These are phyloP conservation scores for Fraxinus americana DNA, from an alignment of 257 asterid genomes.

Conservation along the genomic window DNA sequence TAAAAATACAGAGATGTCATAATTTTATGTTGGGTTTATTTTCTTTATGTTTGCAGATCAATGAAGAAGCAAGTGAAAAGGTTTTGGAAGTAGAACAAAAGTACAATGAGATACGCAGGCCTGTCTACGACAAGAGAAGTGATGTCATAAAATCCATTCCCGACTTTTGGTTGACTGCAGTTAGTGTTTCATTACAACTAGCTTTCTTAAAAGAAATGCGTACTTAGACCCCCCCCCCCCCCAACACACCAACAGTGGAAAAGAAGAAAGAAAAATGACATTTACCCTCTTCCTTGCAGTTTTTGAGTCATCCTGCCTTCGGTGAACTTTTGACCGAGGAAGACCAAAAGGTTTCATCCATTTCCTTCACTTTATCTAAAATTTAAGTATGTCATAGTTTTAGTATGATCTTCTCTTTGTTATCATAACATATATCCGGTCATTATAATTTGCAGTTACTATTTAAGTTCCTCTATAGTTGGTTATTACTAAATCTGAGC, in stretches of 20 bases:
- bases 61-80: conserved; percentile 92
- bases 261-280: not conserved
- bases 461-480: not conserved
- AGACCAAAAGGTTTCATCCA: conserved; percentile 77
- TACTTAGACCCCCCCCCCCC: not conserved
- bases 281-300: conserved; percentile 43
- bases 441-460: not conserved
- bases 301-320: conserved; percentile 89
- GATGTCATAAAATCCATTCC: conserved; percentile 76
- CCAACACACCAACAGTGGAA: not conserved
- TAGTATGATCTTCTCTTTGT: conserved; percentile 3
- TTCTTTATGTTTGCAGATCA: conserved; percentile 60
- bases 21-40: not conserved
- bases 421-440: not conserved
- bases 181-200: conserved; percentile 36
- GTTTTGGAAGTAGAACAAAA: conserved; percentile 90
- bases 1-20: not conserved
- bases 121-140: conserved; percentile 79
- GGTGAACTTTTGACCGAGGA: conserved; percentile 86
- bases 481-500: conserved; percentile 1
- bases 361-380: conserved; percentile 22
- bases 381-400: not conserved
- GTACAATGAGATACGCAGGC: conserved; percentile 82
- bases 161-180: conserved; percentile 96
- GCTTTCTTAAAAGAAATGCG: not conserved